Percentiles rank a stretch among this genome's conserved stretches.
Evolutionary conservation across 1,284 basidiomycete species (phyloP).

Genomic region (Tilletia horrida): DNA sequence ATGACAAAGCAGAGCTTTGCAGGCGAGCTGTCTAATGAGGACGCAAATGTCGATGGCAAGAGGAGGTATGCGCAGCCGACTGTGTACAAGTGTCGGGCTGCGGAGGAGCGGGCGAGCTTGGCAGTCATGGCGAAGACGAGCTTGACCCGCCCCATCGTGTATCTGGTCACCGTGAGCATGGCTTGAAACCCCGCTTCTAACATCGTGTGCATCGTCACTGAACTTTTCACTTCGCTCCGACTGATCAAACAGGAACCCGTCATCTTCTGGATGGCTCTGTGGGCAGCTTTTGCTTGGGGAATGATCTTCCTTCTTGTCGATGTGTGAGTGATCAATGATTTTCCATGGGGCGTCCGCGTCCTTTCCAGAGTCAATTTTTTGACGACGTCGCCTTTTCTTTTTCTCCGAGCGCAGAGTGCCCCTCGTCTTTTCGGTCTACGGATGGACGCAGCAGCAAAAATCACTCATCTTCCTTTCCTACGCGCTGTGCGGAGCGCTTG

Average conservation of each 20-base stretch:
- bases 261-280: slow-evolving; percentile 56
- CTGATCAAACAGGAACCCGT: slow-evolving; percentile 58
- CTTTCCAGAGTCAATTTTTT: too few relatives aligned
- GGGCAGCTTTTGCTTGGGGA: slow-evolving; percentile 54
- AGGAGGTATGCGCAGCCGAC: slow-evolving; percentile 28
- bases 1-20: slow-evolving; percentile 52
- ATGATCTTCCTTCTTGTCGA: slow-evolving; percentile 37
- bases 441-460: slow-evolving; percentile 35
- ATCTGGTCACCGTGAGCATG: slow-evolving; percentile 49
- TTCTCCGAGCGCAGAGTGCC: slow-evolving; percentile 24
- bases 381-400: too few relatives aligned
- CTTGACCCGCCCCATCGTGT: slow-evolving; percentile 45
- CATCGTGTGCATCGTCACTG: too few relatives aligned
- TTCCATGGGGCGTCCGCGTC: too few relatives aligned
- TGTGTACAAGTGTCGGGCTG: slow-evolving; percentile 55
- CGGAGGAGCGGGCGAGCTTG: slow-evolving; percentile 44
- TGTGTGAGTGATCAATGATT: neutral
- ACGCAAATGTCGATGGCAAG: neutral
- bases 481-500: slow-evolving; percentile 57
- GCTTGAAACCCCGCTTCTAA: too few relatives aligned
- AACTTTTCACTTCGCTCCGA: too few relatives aligned
- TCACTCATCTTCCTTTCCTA: slow-evolving; percentile 37
- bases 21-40: neutral
- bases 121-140: slow-evolving; percentile 50
- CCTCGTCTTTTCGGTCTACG: slow-evolving; percentile 46